Evolutionary conservation across 306 rosid genomes (phyloP), one percentile per base, ranked within the genome.

Genomic region (Potentilla sterilis): DNA sequence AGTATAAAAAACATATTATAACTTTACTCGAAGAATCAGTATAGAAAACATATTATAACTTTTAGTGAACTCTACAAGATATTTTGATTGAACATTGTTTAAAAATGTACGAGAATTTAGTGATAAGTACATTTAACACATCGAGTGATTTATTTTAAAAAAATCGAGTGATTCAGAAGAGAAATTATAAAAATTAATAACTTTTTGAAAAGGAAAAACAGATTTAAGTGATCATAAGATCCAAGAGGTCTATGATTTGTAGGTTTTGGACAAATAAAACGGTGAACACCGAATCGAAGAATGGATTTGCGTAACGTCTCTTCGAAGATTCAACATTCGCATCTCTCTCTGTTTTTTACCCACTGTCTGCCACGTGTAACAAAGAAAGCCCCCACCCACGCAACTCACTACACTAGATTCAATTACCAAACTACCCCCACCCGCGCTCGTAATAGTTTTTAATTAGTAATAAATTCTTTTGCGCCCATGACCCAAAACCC

Each of bases 231-330:
- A 59, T 61, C 66, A 24, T 13, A 61, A 61, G 4, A 32, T 12
- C 40, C 65, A 59, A 59, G 11, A 28, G 2, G n/a, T 21, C 8
- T 41, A 22, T 16, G 28, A 22, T 59, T 47, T 44, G 40, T 13
- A 68, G 13, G 42, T 24, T 62, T 22, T 73, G 67, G 76, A 41
- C 69, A 74, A 59, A 40, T 32, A 62, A 35, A 69, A 80, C 77
- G 51, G 59, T 54, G 19, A 52, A 74, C 24, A 63, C 51, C 2
- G 6, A 10, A 67, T 66, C 67, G 22, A 40, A 51, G 43, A 67
- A 77, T 38, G 24, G 54, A 24, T 54, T 76, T 41, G 72, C 87
- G 72, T 74, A 77, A 84, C 87, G 84, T 80, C 77, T 57, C 82
- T 80, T 52, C 21, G 78, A 77, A 81, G 78, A 69, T 73, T 72